phyloP scores from a whole-genome alignment of 192 early-diverging fungal genomes.

The Spizellomyces sp. region DNA sequence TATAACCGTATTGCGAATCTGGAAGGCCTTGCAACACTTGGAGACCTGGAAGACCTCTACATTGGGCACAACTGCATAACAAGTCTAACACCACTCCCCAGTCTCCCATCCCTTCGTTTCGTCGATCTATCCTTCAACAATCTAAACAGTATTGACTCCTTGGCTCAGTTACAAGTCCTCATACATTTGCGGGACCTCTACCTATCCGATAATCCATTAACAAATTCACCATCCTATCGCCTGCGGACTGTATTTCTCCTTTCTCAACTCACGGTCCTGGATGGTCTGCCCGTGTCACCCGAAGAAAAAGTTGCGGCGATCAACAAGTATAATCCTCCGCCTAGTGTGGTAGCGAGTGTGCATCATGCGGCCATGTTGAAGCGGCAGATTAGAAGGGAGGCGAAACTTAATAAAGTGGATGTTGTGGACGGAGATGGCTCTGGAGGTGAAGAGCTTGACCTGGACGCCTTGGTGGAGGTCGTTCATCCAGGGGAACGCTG shows the following conservation, averaged over 20 bases:
- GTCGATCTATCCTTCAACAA: slow-evolving; percentile 45
- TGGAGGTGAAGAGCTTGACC: no score
- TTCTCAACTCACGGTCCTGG: slow-evolving; percentile 43
- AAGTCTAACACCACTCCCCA: slow-evolving; percentile 22
- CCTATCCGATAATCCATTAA: slow-evolving; percentile 41
- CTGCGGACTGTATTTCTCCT: slow-evolving; percentile 40
- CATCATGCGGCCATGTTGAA: slow-evolving; percentile 47
- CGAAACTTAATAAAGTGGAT: neutral
- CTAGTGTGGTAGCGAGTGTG: slow-evolving; percentile 47
- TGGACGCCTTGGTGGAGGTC: no score
- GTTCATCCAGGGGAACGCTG: no score
- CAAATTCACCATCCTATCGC: slow-evolving; percentile 12
- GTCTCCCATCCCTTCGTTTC: slow-evolving; percentile 18
- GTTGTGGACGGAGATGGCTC: no score
- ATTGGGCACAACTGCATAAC: slow-evolving; percentile 45
- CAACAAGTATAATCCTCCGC: slow-evolving; percentile 50
- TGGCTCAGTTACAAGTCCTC: slow-evolving; percentile 5
- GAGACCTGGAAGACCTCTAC: slow-evolving; percentile 43
- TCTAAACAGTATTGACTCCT: neutral
- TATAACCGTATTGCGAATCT: slow-evolving; percentile 43
- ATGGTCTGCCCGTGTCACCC: slow-evolving; percentile 44
- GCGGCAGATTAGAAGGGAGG: neutral
- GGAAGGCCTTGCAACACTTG: slow-evolving; percentile 44
- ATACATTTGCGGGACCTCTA: slow-evolving; percentile 38
- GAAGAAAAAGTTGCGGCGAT: slow-evolving; percentile 59